These are phyloP conservation scores for Zalaria obscura DNA, from an alignment of 2,329 filamentous ascomycete genomes.

Conservation along the genomic window DNA sequence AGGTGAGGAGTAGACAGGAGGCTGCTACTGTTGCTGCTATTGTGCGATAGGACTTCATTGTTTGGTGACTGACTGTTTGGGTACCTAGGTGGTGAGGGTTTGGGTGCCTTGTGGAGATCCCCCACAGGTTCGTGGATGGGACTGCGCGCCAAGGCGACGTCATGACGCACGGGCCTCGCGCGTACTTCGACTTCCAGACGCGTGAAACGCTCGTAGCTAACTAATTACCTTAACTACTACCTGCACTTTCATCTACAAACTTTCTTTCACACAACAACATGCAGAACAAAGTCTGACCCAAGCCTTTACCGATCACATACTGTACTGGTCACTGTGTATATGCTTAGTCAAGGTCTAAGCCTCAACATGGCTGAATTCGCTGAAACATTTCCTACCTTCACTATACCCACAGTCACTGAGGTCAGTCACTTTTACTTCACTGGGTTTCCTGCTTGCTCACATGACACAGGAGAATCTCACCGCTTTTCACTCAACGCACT, in stretches of 20 bases:
- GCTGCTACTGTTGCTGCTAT: constrained; percentile 1
- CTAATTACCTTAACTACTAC: too few relatives aligned
- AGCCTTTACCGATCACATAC: too few relatives aligned
- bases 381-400: not conserved
- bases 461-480: constrained; percentile 22
- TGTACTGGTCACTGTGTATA: too few relatives aligned
- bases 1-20: constrained; percentile 1
- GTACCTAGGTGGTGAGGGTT: not conserved
- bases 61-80: not conserved
- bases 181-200: too few relatives aligned
- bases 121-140: not conserved
- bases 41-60: not conserved
- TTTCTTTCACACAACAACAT: too few relatives aligned
- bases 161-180: not conserved
- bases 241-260: too few relatives aligned
- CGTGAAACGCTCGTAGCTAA: too few relatives aligned
- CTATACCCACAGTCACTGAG: constrained; percentile 3
- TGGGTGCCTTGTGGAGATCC: not conserved
- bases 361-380: too few relatives aligned
- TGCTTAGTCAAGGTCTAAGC: too few relatives aligned
- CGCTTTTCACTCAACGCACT: constrained; percentile 23
- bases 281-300: too few relatives aligned
- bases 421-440: not conserved
- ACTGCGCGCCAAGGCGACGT: not conserved
- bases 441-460: not conserved